A percentile compares a stretch with the other conserved stretches of the same genome.
Evolutionary conservation across 305 asterid species (phyloP).

Genomic region (Fraxinus sp.): DNA sequence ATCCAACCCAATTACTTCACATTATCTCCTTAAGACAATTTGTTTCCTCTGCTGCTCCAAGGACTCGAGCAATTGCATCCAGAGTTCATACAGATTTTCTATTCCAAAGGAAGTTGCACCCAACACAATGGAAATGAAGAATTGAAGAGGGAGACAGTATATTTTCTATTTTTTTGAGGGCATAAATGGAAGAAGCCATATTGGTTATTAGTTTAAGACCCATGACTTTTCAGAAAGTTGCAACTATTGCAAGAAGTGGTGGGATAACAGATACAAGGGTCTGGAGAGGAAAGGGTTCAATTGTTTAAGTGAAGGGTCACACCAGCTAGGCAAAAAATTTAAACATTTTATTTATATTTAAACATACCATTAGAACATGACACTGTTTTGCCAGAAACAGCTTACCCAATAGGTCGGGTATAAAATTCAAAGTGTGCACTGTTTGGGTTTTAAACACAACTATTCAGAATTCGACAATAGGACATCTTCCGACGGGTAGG

Average conservation of each 20-base stretch:
- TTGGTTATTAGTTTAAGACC: background rate
- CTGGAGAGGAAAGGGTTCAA: background rate
- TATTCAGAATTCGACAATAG: background rate
- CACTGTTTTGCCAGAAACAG: background rate
- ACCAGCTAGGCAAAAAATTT: background rate
- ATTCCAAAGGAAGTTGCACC: background rate
- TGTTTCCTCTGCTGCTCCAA: background rate
- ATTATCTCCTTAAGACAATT: background rate
- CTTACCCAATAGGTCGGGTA: background rate
- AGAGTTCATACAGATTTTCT: background rate
- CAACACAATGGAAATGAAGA: conserved; percentile 5
- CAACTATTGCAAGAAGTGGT: background rate
- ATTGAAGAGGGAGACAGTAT: background rate
- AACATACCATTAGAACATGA: background rate
- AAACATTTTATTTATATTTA: too few species aligned
- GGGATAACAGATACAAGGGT: background rate
- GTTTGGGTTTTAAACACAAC: background rate
- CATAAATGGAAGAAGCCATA: background rate
- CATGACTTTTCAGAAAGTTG: background rate
- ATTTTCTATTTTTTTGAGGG: background rate
- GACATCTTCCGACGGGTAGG: background rate
- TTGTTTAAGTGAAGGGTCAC: background rate
- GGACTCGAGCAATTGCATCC: background rate
- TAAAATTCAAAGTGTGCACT: background rate
- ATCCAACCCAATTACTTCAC: background rate